phyloP scores from a whole-genome alignment of 164 flowering plant genomes.

The Macadamia integrifolia region DNA sequence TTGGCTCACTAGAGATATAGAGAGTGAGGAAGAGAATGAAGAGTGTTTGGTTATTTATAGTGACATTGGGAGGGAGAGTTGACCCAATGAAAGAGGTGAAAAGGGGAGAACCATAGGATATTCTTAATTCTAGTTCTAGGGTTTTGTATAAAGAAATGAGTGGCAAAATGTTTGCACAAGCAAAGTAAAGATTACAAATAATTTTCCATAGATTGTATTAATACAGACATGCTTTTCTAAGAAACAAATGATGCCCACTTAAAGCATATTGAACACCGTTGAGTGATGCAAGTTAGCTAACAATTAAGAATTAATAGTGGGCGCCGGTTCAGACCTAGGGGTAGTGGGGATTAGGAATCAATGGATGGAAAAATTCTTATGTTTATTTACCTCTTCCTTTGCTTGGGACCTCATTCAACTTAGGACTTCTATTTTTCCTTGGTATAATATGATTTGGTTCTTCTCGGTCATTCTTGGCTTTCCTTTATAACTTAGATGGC shows the following conservation, averaged over 20 bases:
- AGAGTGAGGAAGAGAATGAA: not conserved
- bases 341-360: no score
- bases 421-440: no score
- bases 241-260: not conserved
- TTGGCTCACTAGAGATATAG: not conserved
- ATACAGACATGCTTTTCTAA: not conserved
- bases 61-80: not conserved
- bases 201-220: not conserved
- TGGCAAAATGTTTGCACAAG: constrained; percentile 3
- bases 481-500: no score
- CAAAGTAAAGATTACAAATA: not conserved
- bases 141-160: not conserved
- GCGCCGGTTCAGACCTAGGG: no score
- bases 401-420: no score
- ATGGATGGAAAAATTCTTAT: no score
- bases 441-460: no score
- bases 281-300: not conserved
- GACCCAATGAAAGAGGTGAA: not conserved
- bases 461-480: no score
- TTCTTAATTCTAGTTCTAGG: not conserved
- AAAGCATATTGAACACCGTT: not conserved
- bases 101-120: not conserved
- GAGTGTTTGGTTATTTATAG: not conserved
- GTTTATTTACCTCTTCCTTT: no score
- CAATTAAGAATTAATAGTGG: no score